Evolutionary conservation across 2,329 filamentous ascomycete species (phyloP), one percentile per base, ranked within the genome.

Genomic region (Ascochyta viciae-villosae): DNA sequence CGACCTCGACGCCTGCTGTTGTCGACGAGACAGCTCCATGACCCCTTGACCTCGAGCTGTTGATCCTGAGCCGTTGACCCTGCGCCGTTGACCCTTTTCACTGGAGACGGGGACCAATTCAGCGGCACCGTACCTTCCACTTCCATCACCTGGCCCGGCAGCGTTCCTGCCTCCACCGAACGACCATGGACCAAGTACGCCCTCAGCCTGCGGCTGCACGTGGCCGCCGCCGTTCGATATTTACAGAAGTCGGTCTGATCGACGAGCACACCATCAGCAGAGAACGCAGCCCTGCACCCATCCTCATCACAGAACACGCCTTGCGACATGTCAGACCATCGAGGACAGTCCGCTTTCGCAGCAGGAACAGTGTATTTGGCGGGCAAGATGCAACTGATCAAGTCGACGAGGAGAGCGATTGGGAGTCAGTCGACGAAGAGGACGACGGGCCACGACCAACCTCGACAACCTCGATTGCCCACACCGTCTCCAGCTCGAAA

Each of bases 241-340:
- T 76, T 50, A 64, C 67, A 50, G 73, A 76, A 57, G 73, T 76
- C 27, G 73, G 73, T n/a, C 43, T 76, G 48, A 66, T 74, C 33
- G 72, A 76, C 33, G 70, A 74, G 60, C 61, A 68, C 10, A 70
- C 60, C 3, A 64, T 70, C 16, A 61, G 58, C 50, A 57, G 65
- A 15, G 70, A 71, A 50, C 66, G 72, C 22, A 72, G 63, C 35
- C 70, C 71, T 6, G 58, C 71, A n/a, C 66, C 68, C 5, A 64
- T 62, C 37, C 58, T 71, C 19, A 43, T 65, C 9, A 50, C 60
- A 6, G 40, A 58, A 26, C 53, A 57, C 10, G 58, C 54, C 9
- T 56, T 68, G 46, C 65, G 46, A 48, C 63, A 50, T n/a, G n/a
- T 64, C 19, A 63, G 71, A 16, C 72, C 72, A 3, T 59, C 60